Conservation (phyloP, 305 asterid species). For the Fraxinus sp. region DNA sequence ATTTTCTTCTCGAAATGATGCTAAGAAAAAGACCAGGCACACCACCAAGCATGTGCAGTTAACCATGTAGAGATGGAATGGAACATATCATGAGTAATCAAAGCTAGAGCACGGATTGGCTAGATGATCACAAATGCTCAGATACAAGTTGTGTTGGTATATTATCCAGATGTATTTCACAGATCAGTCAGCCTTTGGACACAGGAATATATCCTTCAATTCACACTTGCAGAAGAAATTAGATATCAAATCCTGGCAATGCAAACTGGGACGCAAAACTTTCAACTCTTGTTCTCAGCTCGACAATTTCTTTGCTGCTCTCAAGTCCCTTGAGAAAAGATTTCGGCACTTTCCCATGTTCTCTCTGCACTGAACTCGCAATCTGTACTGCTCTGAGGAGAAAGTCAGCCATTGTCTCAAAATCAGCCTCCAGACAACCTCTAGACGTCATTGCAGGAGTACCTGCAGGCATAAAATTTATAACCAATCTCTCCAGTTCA, state of each 20-base stretch:
- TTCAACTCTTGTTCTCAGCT: slow-evolving; percentile 76
- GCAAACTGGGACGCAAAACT: slow-evolving; percentile 80
- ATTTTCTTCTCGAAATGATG: not conserved
- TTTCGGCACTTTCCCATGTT: slow-evolving; percentile 70
- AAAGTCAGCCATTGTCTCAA: slow-evolving; percentile 79
- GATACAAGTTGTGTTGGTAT: not conserved
- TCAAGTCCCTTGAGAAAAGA: slow-evolving; percentile 71
- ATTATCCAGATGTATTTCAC: not conserved
- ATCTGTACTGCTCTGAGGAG: slow-evolving; percentile 81
- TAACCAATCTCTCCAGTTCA: not conserved
- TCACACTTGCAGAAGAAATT: not conserved
- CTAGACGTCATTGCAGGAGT: slow-evolving; percentile 99
- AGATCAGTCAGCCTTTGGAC: not conserved
- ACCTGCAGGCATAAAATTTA: slow-evolving; percentile 40
- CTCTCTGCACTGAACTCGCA: slow-evolving; percentile 72
- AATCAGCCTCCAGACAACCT: slow-evolving; percentile 89
- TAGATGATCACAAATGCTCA: not conserved
- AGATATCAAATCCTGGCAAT: slow-evolving; percentile 80
- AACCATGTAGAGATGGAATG: not conserved
- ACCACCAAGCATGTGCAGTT: not conserved
- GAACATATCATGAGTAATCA: slow-evolving; percentile 5
- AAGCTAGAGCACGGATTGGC: not conserved
- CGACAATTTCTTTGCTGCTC: slow-evolving; percentile 71
- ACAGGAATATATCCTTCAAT: not conserved
- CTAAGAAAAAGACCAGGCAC: not conserved